Conservation (phyloP, 768 basidiomycete genomes). For the Sistotremastrum suecicum region DNA sequence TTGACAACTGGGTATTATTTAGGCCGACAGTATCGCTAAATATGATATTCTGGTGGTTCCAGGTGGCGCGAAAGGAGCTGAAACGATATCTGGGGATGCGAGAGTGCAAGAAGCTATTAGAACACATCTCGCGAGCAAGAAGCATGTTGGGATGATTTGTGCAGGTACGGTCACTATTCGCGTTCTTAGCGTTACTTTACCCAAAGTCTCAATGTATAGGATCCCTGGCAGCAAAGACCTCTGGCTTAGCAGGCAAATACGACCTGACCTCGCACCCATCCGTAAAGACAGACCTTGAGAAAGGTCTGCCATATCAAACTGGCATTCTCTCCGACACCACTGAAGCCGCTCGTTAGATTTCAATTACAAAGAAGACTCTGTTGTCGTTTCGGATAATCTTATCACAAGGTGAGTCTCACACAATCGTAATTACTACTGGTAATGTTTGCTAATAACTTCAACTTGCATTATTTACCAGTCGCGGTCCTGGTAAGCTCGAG, state of each 20-base stretch:
- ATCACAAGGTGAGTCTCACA: conserved; percentile 49
- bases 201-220: conserved; percentile 24
- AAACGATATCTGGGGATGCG: conserved; percentile 46
- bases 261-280: conserved; percentile 69
- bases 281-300: conserved; percentile 43
- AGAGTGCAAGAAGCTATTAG: conserved; percentile 51
- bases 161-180: conserved; percentile 37
- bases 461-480: conserved; percentile 27
- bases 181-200: not conserved
- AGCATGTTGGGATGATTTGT: conserved; percentile 73
- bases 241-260: conserved; percentile 40
- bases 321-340: not conserved
- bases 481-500: conserved; percentile 49
- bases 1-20: conserved; percentile 3
- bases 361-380: conserved; percentile 58
- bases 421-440: not conserved
- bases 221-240: conserved; percentile 51
- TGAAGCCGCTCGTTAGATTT: conserved; percentile 32
- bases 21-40: conserved; percentile 27
- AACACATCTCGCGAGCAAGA: conserved; percentile 36
- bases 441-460: not conserved
- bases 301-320: conserved; percentile 21
- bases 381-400: conserved; percentile 57
- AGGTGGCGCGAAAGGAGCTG: conserved; percentile 66
- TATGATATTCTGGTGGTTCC: conserved; percentile 65